A percentile compares a stretch with the other conserved stretches of the same genome.
Evolutionary conservation across 331 rosid genomes (phyloP).

Genomic region (Cydonia oblonga): DNA sequence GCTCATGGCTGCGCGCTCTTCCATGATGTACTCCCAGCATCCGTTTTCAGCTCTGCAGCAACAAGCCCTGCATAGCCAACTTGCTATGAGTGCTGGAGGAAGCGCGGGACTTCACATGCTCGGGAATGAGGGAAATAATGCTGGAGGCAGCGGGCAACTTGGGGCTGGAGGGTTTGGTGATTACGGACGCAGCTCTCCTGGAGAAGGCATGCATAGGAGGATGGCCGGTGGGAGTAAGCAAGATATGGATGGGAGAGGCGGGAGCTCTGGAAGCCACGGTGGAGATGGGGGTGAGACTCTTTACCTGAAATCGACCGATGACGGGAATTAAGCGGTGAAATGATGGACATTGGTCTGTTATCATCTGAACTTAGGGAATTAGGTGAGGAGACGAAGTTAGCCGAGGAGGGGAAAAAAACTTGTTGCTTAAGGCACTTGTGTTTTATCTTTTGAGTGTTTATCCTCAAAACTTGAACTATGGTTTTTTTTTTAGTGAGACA

Average conservation of each 20-base stretch:
- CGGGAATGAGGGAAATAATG: slow-evolving; percentile 44
- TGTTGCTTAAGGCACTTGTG: slow-evolving; percentile 17
- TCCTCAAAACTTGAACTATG: slow-evolving; percentile 7
- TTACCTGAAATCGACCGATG: slow-evolving; percentile 68
- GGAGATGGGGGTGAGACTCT: slow-evolving; percentile 77
- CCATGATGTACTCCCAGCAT: slow-evolving; percentile 75
- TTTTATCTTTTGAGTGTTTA: slow-evolving; percentile 18
- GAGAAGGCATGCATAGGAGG: slow-evolving; percentile 60
- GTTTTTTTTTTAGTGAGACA: slow-evolving; percentile 16
- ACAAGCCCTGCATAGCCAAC: slow-evolving; percentile 62
- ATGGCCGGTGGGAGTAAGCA: slow-evolving; percentile 58
- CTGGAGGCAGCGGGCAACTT: slow-evolving; percentile 44
- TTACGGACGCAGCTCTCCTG: slow-evolving; percentile 38
- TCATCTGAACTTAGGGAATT: slow-evolving; percentile 19
- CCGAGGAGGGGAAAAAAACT: not conserved
- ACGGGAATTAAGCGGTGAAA: slow-evolving; percentile 31
- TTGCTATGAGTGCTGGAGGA: slow-evolving; percentile 54
- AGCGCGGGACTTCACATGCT: slow-evolving; percentile 64
- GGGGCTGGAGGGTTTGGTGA: slow-evolving; percentile 70
- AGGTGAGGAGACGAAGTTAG: slow-evolving; percentile 24
- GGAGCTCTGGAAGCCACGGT: slow-evolving; percentile 48
- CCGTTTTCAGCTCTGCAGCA: slow-evolving; percentile 64
- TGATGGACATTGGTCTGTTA: slow-evolving; percentile 10
- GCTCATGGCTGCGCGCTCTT: slow-evolving; percentile 82
- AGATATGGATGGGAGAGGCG: slow-evolving; percentile 48